These are phyloP conservation scores for Ogataea haglerorum DNA, from an alignment of 805 yeast species.

Conservation along the genomic window DNA sequence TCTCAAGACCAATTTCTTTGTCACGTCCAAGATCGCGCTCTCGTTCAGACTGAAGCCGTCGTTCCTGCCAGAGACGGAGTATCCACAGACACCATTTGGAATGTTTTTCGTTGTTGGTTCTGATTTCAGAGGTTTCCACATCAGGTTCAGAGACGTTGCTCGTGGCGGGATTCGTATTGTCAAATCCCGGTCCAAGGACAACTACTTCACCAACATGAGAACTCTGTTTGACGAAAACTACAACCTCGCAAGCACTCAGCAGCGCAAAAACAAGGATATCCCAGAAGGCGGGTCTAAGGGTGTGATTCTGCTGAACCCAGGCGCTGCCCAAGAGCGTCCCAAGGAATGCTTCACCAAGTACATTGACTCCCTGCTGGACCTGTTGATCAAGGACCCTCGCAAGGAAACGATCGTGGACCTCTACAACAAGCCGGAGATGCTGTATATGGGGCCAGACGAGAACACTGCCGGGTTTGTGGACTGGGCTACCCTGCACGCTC, in stretches of 20 bases:
- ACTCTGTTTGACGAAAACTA: slow-evolving; percentile 95
- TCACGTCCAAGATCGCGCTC: slow-evolving; percentile 90
- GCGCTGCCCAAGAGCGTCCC: slow-evolving; percentile 72
- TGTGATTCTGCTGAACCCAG: slow-evolving; percentile 77
- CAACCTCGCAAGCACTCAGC: slow-evolving; percentile 93
- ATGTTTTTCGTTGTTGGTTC: slow-evolving; percentile 95
- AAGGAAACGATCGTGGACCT: slow-evolving; percentile 84
- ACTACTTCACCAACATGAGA: slow-evolving; percentile 78
- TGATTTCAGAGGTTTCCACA: slow-evolving; percentile 96
- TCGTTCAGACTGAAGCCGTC: slow-evolving; percentile 88
- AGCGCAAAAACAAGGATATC: slow-evolving; percentile 93
- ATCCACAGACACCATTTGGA: slow-evolving; percentile 91
- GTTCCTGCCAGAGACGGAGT: slow-evolving; percentile 80
- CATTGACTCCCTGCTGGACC: slow-evolving; percentile 85
- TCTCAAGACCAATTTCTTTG: slow-evolving; percentile 89
- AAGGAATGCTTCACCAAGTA: slow-evolving; percentile 87
- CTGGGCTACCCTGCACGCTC: slow-evolving; percentile 97
- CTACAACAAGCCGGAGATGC: slow-evolving; percentile 79
- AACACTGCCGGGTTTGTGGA: slow-evolving; percentile 94
- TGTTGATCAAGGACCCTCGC: slow-evolving; percentile 66
- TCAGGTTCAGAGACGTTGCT: slow-evolving; percentile 94
- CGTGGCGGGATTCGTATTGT: slow-evolving; percentile 98
- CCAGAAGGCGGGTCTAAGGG: slow-evolving; percentile 99
- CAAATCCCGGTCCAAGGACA: slow-evolving; percentile 79
- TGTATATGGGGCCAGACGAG: slow-evolving; percentile 99